A percentile compares a stretch with the other conserved stretches of the same genome.
Evolutionary conservation across 495 filamentous ascomycete species (phyloP).

Genomic region (Letharia columbiana): DNA sequence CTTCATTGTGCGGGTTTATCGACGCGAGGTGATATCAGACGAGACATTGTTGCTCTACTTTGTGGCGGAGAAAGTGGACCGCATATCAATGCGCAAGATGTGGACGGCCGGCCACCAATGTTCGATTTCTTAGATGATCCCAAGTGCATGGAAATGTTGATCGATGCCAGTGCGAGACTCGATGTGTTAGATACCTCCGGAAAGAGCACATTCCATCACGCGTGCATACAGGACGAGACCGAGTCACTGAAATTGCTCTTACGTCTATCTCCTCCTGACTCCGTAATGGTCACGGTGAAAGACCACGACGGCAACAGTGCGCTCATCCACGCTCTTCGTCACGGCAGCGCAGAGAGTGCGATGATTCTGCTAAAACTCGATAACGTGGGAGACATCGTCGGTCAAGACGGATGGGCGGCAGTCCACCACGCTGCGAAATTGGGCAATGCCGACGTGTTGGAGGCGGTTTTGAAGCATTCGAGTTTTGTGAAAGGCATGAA

Average conservation of each 20-base stretch:
- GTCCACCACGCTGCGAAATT: slow-evolving; percentile 17
- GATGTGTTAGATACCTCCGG: slow-evolving; percentile 13
- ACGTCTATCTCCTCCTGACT: neutral
- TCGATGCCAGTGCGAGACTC: slow-evolving; percentile 10
- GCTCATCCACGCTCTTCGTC: slow-evolving; percentile 14
- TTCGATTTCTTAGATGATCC: slow-evolving; percentile 20
- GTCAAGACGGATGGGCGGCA: slow-evolving; percentile 18
- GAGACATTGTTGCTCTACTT: slow-evolving; percentile 10
- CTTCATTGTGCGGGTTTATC: slow-evolving; percentile 17
- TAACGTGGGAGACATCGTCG: slow-evolving; percentile 15
- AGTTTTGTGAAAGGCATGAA: slow-evolving; percentile 15
- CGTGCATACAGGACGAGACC: slow-evolving; percentile 16
- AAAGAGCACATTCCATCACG: slow-evolving; percentile 16
- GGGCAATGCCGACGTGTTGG: slow-evolving; percentile 14
- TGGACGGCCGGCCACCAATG: slow-evolving; percentile 14
- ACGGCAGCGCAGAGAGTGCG: slow-evolving; percentile 4
- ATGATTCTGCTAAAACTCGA: slow-evolving; percentile 9
- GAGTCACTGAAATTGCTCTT: slow-evolving; percentile 6
- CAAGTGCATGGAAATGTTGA: slow-evolving; percentile 10
- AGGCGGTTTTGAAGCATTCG: slow-evolving; percentile 4
- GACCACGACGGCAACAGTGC: slow-evolving; percentile 17
- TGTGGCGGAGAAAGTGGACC: neutral
- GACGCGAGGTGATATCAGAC: slow-evolving; percentile 10
- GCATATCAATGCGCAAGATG: slow-evolving; percentile 13
- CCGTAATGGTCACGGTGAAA: slow-evolving; percentile 14